Conservation (phyloP, 2,329 filamentous ascomycete genomes). For the Trichoderma endophyticum region DNA sequence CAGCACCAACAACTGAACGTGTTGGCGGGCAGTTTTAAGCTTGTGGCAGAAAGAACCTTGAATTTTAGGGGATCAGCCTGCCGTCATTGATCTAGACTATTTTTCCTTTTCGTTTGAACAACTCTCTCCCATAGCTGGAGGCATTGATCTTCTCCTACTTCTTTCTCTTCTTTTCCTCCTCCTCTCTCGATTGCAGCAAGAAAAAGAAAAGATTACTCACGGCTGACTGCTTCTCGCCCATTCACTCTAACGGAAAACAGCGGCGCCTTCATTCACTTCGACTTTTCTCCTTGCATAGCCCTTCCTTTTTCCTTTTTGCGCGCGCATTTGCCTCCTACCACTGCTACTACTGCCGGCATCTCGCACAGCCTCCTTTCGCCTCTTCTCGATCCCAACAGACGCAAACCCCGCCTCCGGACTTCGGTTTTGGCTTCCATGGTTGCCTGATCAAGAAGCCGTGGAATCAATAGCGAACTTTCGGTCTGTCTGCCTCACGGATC, state of each 20-base stretch:
- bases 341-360: not conserved
- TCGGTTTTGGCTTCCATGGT: not conserved
- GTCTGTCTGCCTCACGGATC: not conserved
- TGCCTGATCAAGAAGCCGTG: not conserved
- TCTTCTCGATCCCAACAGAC: not conserved
- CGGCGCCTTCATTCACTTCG: not conserved
- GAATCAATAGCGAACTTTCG: not conserved
- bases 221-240: not conserved
- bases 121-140: not conserved
- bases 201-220: not conserved
- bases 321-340: not conserved
- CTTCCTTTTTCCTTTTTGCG: not conserved
- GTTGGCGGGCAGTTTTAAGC: not conserved
- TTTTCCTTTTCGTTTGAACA: not conserved
- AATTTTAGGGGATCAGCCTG: not conserved
- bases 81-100: not conserved
- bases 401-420: not conserved
- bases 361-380: constrained; percentile 7
- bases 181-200: not conserved
- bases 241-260: not conserved
- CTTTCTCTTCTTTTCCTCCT: not conserved
- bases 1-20: not conserved
- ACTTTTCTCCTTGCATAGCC: not conserved
- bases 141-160: not conserved
- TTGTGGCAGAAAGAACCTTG: not conserved